A percentile compares a stretch with the other conserved stretches of the same genome.
phyloP scores from a whole-genome alignment of 495 filamentous ascomycete species.

The Trichoderma erinaceum region DNA sequence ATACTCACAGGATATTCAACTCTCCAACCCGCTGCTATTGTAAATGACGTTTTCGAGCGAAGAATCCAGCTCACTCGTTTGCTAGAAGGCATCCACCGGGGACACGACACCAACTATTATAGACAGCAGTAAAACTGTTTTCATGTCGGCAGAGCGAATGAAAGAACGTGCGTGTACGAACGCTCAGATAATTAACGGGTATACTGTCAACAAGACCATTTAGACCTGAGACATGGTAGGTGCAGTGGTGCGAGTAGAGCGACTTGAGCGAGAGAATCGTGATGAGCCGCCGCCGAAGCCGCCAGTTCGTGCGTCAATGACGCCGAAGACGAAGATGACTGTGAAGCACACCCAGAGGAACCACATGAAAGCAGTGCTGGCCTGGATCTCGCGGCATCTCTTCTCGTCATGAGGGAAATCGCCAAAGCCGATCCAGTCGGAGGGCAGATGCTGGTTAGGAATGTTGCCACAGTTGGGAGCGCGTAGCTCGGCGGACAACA shows the following conservation, averaged over 20 bases:
- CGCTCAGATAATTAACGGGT: background rate
- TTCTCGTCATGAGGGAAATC: conserved; percentile 34
- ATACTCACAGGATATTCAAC: background rate
- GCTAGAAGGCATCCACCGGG: background rate
- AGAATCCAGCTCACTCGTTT: background rate
- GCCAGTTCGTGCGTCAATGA: conserved; percentile 23
- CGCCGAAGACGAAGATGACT: conserved; percentile 28
- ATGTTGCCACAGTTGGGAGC: conserved; percentile 36
- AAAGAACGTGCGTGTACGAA: background rate
- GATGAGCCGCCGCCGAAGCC: conserved; percentile 30
- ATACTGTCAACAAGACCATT: background rate
- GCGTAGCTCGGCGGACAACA: conserved; percentile 42
- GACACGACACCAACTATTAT: background rate
- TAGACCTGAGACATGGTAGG: conserved; percentile 43
- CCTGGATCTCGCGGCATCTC: conserved; percentile 46
- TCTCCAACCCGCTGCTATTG: background rate
- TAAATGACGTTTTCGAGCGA: background rate
- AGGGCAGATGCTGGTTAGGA: conserved; percentile 18
- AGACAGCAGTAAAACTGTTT: background rate
- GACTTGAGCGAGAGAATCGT: background rate
- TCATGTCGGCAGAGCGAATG: conserved; percentile 25
- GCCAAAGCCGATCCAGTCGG: conserved; percentile 43
- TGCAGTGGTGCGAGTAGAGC: no score
- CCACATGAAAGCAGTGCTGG: conserved; percentile 44
- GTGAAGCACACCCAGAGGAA: conserved; percentile 39